Conservation (phyloP, 495 filamentous ascomycete genomes). For the Penicillium dipodomyicola region DNA sequence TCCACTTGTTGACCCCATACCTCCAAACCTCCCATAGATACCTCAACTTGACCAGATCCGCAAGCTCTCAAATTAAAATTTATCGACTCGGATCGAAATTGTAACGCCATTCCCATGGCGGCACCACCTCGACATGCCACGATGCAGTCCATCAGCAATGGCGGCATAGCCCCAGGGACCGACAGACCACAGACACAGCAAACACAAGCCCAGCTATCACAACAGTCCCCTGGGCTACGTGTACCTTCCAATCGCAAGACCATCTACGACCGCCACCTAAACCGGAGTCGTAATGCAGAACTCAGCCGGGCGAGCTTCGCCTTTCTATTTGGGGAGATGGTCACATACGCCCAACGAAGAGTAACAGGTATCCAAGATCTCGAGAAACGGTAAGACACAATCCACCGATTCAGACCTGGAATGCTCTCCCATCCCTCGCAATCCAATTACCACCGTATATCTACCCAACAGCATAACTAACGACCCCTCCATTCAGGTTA, state of each 20-base stretch:
- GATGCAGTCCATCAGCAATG: constrained; percentile 42
- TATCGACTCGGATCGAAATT: neutral
- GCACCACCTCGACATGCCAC: constrained; percentile 36
- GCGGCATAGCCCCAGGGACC: constrained; percentile 21
- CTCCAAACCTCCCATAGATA: constrained; percentile 6
- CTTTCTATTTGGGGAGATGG: constrained; percentile 95
- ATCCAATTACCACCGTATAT: neutral
- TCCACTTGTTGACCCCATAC: constrained; percentile 13
- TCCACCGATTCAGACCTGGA: neutral
- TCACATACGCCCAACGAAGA: constrained; percentile 85
- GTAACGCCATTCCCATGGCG: constrained; percentile 29
- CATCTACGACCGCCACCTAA: constrained; percentile 94
- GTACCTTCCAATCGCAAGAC: constrained; percentile 95
- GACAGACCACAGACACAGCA: constrained; percentile 26
- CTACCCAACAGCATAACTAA: neutral
- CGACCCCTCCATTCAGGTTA: constrained; percentile 53
- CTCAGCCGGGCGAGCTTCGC: constrained; percentile 91
- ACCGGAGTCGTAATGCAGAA: constrained; percentile 81
- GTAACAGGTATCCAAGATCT: constrained; percentile 91
- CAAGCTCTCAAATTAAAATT: neutral
- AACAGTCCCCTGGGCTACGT: constrained; percentile 64
- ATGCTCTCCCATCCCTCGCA: neutral
- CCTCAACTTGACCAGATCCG: neutral
- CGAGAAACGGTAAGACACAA: constrained; percentile 70
- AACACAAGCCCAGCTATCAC: constrained; percentile 33